Percentiles rank a stretch among this genome's conserved stretches.
Conservation (phyloP, 1,284 basidiomycete species). For the Ceratobasidium sp. region DNA sequence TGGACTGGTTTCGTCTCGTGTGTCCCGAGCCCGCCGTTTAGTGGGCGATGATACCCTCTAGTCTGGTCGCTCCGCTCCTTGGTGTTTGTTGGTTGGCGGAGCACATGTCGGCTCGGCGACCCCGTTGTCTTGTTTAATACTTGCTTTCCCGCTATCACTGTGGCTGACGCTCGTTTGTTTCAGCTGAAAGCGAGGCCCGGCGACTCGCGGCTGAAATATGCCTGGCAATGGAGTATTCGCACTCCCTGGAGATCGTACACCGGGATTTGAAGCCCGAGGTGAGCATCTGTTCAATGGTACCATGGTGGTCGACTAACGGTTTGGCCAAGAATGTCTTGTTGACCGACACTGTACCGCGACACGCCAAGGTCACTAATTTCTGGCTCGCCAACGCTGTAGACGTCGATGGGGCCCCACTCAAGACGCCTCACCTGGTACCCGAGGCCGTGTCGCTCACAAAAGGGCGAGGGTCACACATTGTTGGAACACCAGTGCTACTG, state of each 20-base stretch:
- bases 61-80: too few relatives aligned
- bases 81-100: too few relatives aligned
- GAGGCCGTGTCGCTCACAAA: constrained; percentile 83
- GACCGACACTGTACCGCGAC: constrained; percentile 60
- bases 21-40: too few relatives aligned
- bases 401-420: constrained; percentile 47
- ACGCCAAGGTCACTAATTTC: constrained; percentile 90
- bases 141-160: neutral
- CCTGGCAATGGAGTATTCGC: constrained; percentile 68
- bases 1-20: too few relatives aligned
- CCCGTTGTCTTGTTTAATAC: neutral
- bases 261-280: constrained; percentile 93
- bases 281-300: constrained; percentile 30
- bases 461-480: constrained; percentile 50
- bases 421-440: constrained; percentile 87
- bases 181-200: constrained; percentile 67
- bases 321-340: constrained; percentile 23
- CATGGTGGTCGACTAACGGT: neutral
- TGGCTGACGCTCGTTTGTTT: constrained; percentile 1
- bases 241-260: constrained; percentile 79
- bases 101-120: neutral
- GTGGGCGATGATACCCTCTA: too few relatives aligned
- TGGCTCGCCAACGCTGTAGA: constrained; percentile 90
- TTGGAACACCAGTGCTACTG: too few relatives aligned
- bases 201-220: constrained; percentile 75